A percentile compares a stretch with the other conserved stretches of the same genome.
Evolutionary conservation across 1,139 yeast genomes (phyloP).

Genomic region (Zygoascus sp.): DNA sequence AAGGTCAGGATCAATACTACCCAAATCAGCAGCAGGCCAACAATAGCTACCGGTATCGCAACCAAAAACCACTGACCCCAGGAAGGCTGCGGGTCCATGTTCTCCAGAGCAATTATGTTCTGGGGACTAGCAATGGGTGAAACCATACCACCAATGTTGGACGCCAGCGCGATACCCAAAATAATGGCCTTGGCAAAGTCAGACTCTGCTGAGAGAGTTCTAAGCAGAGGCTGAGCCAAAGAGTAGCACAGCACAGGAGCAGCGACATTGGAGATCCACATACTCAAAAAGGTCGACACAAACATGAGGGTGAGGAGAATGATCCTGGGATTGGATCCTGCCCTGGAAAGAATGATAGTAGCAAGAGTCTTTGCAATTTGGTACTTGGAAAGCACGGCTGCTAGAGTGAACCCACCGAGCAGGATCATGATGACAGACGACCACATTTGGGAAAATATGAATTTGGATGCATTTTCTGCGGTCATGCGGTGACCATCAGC

Average conservation of each 20-base stretch:
- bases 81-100: conserved; percentile 85
- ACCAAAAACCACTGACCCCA: conserved; percentile 95
- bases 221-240: conserved; percentile 78
- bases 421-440: conserved; percentile 84
- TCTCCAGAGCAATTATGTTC: conserved; percentile 80
- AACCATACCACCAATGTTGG: conserved; percentile 93
- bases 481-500: conserved; percentile 45
- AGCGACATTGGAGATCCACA: conserved; percentile 97
- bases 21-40: conserved; percentile 68
- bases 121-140: conserved; percentile 97
- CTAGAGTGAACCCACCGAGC: conserved; percentile 89
- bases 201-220: conserved; percentile 75
- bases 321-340: conserved; percentile 79
- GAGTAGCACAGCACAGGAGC: conserved; percentile 92
- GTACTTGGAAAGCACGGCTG: conserved; percentile 89
- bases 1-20: conserved; percentile 61
- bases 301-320: conserved; percentile 76
- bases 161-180: conserved; percentile 85
- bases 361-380: conserved; percentile 82
- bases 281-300: conserved; percentile 77
- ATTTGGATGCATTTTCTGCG: conserved; percentile 68
- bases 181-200: conserved; percentile 79
- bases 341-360: conserved; percentile 70
- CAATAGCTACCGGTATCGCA: conserved; percentile 69
- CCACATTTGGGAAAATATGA: conserved; percentile 87